Base-by-base conservation (phyloP, 805 yeast species). In the Yarrowia divulgata region DNA sequence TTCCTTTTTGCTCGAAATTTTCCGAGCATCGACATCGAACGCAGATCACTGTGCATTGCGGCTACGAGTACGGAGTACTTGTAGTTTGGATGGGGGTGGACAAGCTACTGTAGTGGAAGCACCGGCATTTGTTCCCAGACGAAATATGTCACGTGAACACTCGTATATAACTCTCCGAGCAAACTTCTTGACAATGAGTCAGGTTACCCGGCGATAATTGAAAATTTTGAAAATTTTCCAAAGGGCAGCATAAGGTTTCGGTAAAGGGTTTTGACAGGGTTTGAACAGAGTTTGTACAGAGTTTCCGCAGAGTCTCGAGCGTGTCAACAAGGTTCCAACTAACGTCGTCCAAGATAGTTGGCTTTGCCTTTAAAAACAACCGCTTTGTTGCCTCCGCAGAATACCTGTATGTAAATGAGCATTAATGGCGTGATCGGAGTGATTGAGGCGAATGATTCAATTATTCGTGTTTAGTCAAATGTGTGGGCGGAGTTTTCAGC, bases 341-440 rank as follows among this genome's bases (percentile, higher is more conserved):
- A 52, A 10, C 0, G 16, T 0, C 0, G 3, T 23, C 16, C 12
- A 29, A 6, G 29, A 35, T 52, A n/a, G 42, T 52, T 18, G 42
- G 16, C 9, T n/a, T 16, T 6, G 2, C 29, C 29, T 4, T 23
- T 23, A 2, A 52, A 8, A 16, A n/a, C 12, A 14, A 12, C 7
- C 39, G 8, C 9, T 32, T 16, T 9, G 19, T 4, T n/a, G n/a
- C n/a, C n/a, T 16, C 14, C 54, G 37, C 39, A 32, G 37, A 23
- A 49, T 49, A 32, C 37, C 54, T 29, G 35, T 49, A 49, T 16
- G 16, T 32, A 32, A 29, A 16, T 13, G 34, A 14, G 34, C 19
- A 12, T 48, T 49, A 32, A 39, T 50, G 55, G 55, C 57, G 57
- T 52, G 57, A 34, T 35, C 42, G 42, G 42, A 49, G 54, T 14